These are phyloP conservation scores for Casuarina glauca DNA, from an alignment of 306 rosid genomes.

Conservation along the genomic window DNA sequence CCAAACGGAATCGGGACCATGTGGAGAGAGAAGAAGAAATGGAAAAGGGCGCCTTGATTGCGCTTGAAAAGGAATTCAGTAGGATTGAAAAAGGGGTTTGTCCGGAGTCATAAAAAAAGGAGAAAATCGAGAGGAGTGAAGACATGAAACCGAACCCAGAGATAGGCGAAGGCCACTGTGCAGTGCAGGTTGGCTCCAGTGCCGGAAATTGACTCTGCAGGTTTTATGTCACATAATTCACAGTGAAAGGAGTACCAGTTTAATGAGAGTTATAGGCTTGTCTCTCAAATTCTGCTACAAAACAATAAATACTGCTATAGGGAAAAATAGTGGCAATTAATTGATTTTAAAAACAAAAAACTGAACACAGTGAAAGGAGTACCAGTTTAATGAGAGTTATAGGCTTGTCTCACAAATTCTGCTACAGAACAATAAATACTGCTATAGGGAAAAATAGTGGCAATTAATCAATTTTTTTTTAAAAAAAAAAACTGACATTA, in stretches of 20 bases:
- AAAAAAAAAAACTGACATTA: no score
- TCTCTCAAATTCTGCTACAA: background rate
- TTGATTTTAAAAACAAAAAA: background rate
- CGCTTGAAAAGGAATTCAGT: no score
- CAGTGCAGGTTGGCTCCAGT: no score
- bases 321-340: background rate
- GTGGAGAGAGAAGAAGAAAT: no score
- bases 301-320: background rate
- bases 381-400: background rate
- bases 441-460: background rate
- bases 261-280: background rate
- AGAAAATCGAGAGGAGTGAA: no score
- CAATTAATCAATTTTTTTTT: background rate
- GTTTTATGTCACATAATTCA: background rate
- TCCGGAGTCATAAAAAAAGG: no score
- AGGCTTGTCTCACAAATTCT: background rate
- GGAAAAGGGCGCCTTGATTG: no score
- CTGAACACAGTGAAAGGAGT: background rate
- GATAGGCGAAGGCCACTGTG: no score
- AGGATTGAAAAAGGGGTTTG: no score
- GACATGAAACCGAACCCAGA: no score
- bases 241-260: background rate
- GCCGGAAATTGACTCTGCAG: no score
- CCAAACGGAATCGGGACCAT: no score
- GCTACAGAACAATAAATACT: background rate